Percentiles rank a stretch among this genome's conserved stretches.
phyloP scores from a whole-genome alignment of 2,329 filamentous ascomycete species.

The Penicillium sp. region DNA sequence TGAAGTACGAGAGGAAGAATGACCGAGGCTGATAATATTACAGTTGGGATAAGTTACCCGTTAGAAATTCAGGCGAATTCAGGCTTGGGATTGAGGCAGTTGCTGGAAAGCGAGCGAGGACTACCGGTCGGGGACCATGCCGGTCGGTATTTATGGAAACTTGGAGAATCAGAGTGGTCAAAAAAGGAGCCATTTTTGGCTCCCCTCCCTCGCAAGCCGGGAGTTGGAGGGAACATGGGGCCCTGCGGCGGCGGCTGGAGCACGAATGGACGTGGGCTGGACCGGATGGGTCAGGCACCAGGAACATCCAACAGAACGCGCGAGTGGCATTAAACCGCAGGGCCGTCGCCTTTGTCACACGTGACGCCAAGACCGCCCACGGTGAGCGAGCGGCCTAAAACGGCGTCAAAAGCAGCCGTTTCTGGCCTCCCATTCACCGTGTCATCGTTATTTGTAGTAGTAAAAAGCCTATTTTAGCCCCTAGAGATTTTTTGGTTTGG shows the following conservation, averaged over 20 bases:
- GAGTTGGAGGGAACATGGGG: slow-evolving; percentile 11
- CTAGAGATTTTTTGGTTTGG: too few relatives aligned
- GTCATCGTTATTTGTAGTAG: slow-evolving; percentile 12
- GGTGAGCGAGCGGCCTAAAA: slow-evolving; percentile 18
- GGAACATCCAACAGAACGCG: neutral
- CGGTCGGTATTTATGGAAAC: slow-evolving; percentile 19
- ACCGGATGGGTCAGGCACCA: slow-evolving; percentile 1
- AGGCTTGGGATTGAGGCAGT: too few relatives aligned
- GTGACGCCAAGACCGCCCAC: slow-evolving; percentile 13
- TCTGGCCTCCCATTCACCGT: slow-evolving; percentile 20
- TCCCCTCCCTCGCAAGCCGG: slow-evolving; percentile 8
- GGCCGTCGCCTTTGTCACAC: slow-evolving; percentile 13
- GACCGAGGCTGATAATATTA: neutral
- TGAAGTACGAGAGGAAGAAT: too few relatives aligned
- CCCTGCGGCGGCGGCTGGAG: slow-evolving; percentile 7
- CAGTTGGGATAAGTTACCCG: too few relatives aligned
- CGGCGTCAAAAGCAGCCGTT: slow-evolving; percentile 18
- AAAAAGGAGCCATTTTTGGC: slow-evolving; percentile 13
- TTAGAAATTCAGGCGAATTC: too few relatives aligned
- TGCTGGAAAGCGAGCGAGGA: slow-evolving; percentile 12
- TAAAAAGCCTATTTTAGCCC: neutral
- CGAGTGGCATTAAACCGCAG: slow-evolving; percentile 5
- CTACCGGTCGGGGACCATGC: slow-evolving; percentile 9
- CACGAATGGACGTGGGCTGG: slow-evolving; percentile 6
- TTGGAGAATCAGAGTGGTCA: slow-evolving; percentile 13